Evolutionary conservation across 1,139 yeast species (phyloP).

Genomic region (Pichia sp.): DNA sequence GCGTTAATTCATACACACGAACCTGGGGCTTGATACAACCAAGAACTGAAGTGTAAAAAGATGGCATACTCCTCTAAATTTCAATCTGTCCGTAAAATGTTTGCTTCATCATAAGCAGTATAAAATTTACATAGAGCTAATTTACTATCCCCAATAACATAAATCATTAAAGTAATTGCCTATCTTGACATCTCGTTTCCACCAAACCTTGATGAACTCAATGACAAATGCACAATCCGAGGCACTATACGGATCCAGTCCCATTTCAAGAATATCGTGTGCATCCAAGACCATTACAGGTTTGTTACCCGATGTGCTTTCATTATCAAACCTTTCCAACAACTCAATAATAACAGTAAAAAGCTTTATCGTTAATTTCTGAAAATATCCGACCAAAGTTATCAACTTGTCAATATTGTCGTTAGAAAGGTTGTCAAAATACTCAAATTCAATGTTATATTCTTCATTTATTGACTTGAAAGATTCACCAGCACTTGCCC

Average conservation of each 20-base stretch:
- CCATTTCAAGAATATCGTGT: slow-evolving; percentile 66
- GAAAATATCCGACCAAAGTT: slow-evolving; percentile 52
- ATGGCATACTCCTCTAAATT: too few relatives aligned
- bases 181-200: slow-evolving; percentile 42
- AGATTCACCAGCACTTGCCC: slow-evolving; percentile 74
- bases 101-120: too few relatives aligned
- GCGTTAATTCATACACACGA: not conserved
- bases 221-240: slow-evolving; percentile 56
- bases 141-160: slow-evolving; percentile 31
- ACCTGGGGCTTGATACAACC: not conserved
- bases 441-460: slow-evolving; percentile 25
- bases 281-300: slow-evolving; percentile 32
- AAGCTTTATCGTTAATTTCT: slow-evolving; percentile 42
- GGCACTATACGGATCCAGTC: slow-evolving; percentile 64
- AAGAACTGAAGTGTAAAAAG: too few relatives aligned
- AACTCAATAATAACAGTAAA: slow-evolving; percentile 34
- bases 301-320: slow-evolving; percentile 22
- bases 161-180: slow-evolving; percentile 34
- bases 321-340: slow-evolving; percentile 18
- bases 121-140: not conserved
- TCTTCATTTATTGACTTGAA: slow-evolving; percentile 22
- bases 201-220: slow-evolving; percentile 54
- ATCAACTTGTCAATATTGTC: slow-evolving; percentile 32
- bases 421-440: slow-evolving; percentile 28
- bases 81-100: too few relatives aligned